A percentile compares a stretch with the other conserved stretches of the same genome.
Evolutionary conservation across 306 rosid species (phyloP).

Genomic region (Potentilla sterilis): DNA sequence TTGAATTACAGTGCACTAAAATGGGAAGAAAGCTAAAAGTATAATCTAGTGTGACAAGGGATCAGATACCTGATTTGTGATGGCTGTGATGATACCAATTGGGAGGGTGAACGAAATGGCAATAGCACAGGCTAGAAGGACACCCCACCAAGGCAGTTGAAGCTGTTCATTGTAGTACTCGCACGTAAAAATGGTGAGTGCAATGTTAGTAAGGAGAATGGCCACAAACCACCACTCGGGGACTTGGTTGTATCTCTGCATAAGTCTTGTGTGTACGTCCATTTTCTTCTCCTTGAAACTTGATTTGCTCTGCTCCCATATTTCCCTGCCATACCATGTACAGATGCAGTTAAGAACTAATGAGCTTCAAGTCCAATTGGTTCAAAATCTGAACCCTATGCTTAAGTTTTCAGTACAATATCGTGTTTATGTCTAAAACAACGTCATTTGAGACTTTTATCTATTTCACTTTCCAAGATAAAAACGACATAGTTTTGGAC

Average conservation of each 20-base stretch:
- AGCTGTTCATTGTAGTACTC: slow-evolving; percentile 74
- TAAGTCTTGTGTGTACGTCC: slow-evolving; percentile 81
- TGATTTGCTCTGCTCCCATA: slow-evolving; percentile 79
- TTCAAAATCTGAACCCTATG: neutral
- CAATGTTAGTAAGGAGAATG: slow-evolving; percentile 56
- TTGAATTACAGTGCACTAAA: neutral
- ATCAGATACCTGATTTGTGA: slow-evolving; percentile 67
- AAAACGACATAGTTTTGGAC: neutral
- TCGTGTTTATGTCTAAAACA: neutral
- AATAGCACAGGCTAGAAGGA: slow-evolving; percentile 69
- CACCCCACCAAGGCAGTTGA: slow-evolving; percentile 99
- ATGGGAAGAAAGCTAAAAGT: neutral
- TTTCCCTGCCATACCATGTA: slow-evolving; percentile 47
- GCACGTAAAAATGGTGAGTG: slow-evolving; percentile 54
- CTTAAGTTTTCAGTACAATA: neutral
- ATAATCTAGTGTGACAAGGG: neutral
- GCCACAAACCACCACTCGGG: slow-evolving; percentile 90
- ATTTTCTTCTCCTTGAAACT: slow-evolving; percentile 50
- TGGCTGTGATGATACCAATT: slow-evolving; percentile 83
- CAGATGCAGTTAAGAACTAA: neutral
- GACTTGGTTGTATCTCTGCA: slow-evolving; percentile 71
- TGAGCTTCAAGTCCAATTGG: neutral
- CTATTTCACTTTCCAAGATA: too few species aligned
- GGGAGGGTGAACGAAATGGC: slow-evolving; percentile 92
- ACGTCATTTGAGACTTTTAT: neutral